Conservation (phyloP, 768 basidiomycete genomes). For the Hirschioporus abietinus region DNA sequence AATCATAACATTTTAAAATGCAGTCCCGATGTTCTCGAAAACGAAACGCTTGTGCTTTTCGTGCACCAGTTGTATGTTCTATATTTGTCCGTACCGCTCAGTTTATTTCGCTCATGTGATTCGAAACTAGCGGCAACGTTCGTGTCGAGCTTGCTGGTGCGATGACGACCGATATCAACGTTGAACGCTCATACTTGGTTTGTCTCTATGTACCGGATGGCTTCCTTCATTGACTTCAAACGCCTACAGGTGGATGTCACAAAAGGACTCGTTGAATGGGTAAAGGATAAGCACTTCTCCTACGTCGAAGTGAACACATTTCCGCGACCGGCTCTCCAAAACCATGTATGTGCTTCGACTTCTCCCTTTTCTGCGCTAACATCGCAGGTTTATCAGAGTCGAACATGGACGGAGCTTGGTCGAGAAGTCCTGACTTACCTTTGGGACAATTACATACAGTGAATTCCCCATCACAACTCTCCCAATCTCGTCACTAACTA, state of each 20-base stretch:
- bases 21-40: conserved; percentile 68
- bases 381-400: conserved; percentile 10
- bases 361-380: neutral
- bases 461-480: conserved; percentile 23
- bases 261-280: conserved; percentile 75
- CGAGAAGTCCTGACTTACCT: conserved; percentile 71
- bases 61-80: conserved; percentile 92
- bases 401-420: conserved; percentile 30
- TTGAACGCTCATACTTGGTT: conserved; percentile 86
- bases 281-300: conserved; percentile 56
- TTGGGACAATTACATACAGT: conserved; percentile 98
- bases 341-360: conserved; percentile 26
- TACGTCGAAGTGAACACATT: conserved; percentile 86
- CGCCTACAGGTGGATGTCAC: conserved; percentile 76
- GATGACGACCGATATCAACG: conserved; percentile 61
- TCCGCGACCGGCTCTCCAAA: conserved; percentile 44
- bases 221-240: conserved; percentile 5
- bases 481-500: neutral
- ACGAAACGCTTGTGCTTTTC: conserved; percentile 76
- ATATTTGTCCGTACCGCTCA: conserved; percentile 43
- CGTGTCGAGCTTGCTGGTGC: conserved; percentile 77
- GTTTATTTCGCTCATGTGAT: neutral
- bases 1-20: neutral
- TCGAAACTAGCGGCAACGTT: conserved; percentile 68
- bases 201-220: neutral